A percentile compares a stretch with the other conserved stretches of the same genome.
These are phyloP conservation scores for Boechera divaricarpa DNA, from an alignment of 345 rosid genomes.

Conservation along the genomic window DNA sequence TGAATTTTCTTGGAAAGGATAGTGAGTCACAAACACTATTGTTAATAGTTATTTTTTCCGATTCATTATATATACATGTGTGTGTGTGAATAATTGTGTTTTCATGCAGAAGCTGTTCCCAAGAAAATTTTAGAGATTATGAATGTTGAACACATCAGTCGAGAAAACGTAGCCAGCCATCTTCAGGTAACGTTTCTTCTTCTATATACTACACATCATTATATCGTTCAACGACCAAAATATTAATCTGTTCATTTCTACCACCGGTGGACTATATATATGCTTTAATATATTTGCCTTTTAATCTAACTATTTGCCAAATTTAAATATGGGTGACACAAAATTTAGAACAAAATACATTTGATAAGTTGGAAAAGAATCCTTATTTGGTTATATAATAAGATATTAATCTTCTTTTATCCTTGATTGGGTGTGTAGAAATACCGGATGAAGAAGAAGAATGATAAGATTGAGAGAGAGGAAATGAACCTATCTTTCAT, in stretches of 20 bases:
- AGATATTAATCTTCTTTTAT: neutral
- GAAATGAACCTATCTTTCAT: neutral
- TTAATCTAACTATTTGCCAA: neutral
- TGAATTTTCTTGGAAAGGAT: slow-evolving; percentile 56
- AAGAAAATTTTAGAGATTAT: slow-evolving; percentile 81
- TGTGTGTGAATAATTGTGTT: neutral
- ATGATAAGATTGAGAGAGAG: neutral
- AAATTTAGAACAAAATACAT: neutral
- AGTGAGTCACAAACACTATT: slow-evolving; percentile 46
- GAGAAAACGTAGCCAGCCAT: slow-evolving; percentile 90
- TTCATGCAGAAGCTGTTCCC: slow-evolving; percentile 73
- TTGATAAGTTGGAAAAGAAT: neutral
- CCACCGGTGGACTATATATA: neutral
- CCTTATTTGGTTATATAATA: neutral
- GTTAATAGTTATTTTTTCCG: neutral
- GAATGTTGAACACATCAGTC: slow-evolving; percentile 70
- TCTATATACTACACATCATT: neutral
- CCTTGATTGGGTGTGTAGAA: slow-evolving; percentile 19
- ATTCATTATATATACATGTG: neutral
- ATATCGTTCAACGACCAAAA: neutral
- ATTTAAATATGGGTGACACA: neutral
- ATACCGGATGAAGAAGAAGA: neutral
- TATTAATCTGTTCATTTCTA: neutral
- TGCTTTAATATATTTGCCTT: no score
- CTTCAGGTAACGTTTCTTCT: slow-evolving; percentile 59